A percentile compares a stretch with the other conserved stretches of the same genome.
Evolutionary conservation across 345 rosid species (phyloP).

Genomic region (Excoecaria cochinchinensis): DNA sequence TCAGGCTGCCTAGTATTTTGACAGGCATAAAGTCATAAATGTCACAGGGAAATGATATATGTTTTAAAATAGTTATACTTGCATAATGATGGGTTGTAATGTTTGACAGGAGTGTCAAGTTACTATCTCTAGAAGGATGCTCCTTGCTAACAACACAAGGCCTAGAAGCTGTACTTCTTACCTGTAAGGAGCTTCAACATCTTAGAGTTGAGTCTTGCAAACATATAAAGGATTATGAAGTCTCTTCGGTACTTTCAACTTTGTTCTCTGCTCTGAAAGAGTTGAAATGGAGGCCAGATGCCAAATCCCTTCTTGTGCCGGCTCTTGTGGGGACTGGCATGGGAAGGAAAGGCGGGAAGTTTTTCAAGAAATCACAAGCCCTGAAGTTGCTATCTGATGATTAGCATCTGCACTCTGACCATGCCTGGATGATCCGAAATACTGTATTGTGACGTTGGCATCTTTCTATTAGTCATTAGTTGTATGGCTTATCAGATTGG

Average conservation of each 20-base stretch:
- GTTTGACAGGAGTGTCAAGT: constrained; percentile 25
- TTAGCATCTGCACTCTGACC: constrained; percentile 8
- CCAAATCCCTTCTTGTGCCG: constrained; percentile 25
- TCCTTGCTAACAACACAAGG: constrained; percentile 35
- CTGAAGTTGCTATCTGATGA: constrained; percentile 16
- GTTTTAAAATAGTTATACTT: background rate
- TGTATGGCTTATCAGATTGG: background rate
- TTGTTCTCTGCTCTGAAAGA: constrained; percentile 31
- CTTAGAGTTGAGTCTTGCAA: constrained; percentile 32
- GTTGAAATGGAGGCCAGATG: constrained; percentile 36
- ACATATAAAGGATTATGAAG: constrained; percentile 24
- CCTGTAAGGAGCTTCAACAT: constrained; percentile 28
- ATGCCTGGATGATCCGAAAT: background rate
- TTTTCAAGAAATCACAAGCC: constrained; percentile 26
- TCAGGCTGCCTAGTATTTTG: background rate
- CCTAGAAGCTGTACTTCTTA: constrained; percentile 27
- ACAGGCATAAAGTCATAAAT: background rate
- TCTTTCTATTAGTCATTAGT: background rate
- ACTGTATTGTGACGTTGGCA: background rate
- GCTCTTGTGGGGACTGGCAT: constrained; percentile 33
- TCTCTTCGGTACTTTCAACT: constrained; percentile 29
- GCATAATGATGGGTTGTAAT: background rate
- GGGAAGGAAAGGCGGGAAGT: constrained; percentile 34
- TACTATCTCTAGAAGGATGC: constrained; percentile 30
- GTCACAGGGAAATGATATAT: background rate